phyloP scores from a whole-genome alignment of 768 basidiomycete genomes.

The Leccinum broughii region DNA sequence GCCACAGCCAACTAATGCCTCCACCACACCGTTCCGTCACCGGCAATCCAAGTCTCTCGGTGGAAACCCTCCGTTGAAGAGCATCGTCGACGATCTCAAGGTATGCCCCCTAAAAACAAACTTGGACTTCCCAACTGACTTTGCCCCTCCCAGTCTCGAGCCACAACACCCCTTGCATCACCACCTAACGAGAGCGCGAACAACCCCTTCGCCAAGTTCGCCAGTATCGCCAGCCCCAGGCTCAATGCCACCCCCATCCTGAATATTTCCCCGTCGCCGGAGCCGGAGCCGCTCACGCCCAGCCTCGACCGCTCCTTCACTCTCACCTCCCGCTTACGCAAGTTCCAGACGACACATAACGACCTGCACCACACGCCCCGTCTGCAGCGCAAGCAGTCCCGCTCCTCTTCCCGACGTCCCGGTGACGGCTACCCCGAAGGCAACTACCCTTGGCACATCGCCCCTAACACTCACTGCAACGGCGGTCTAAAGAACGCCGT shows the following conservation, averaged over 20 bases:
- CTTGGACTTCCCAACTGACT: neutral
- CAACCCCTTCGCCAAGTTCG: constrained; percentile 60
- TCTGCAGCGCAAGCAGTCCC: constrained; percentile 50
- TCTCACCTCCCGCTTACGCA: constrained; percentile 35
- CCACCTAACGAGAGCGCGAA: constrained; percentile 51
- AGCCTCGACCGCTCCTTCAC: constrained; percentile 30
- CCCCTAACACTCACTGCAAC: constrained; percentile 73
- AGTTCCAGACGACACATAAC: constrained; percentile 51
- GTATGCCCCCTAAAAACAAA: constrained; percentile 30
- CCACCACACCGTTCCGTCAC: constrained; percentile 19
- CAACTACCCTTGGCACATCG: constrained; percentile 44
- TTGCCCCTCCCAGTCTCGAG: constrained; percentile 35
- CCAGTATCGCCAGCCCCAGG: constrained; percentile 35
- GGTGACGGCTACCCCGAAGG: constrained; percentile 29
- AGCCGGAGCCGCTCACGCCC: neutral
- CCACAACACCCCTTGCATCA: constrained; percentile 41
- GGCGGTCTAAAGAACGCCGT: constrained; percentile 85
- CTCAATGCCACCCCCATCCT: constrained; percentile 13
- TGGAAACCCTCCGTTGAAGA: constrained; percentile 45
- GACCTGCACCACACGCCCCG: constrained; percentile 40
- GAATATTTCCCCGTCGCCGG: neutral
- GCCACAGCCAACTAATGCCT: neutral
- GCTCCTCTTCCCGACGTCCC: constrained; percentile 54
- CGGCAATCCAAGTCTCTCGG: constrained; percentile 22
- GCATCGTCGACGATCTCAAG: constrained; percentile 82